These are phyloP conservation scores for Quillaja saponaria DNA, from an alignment of 306 rosid species.

Conservation along the genomic window DNA sequence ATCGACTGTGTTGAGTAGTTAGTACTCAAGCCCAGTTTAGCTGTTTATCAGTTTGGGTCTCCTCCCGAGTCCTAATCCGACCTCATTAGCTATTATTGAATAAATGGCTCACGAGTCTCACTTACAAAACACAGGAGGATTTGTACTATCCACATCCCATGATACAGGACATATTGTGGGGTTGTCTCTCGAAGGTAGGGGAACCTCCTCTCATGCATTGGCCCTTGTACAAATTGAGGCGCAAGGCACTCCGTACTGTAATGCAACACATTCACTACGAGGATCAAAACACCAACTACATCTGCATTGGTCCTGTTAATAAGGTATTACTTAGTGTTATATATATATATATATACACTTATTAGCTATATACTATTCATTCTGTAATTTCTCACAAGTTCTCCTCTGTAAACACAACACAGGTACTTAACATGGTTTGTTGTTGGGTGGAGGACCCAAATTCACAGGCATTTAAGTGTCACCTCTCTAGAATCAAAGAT, in stretches of 20 bases:
- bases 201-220: conserved; percentile 61
- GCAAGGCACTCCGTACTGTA: conserved; percentile 50
- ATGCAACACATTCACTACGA: conserved; percentile 73
- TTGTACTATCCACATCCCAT: conserved; percentile 44
- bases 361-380: too few species aligned
- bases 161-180: conserved; percentile 63
- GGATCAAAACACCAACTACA: conserved; percentile 58
- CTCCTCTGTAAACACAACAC: background rate
- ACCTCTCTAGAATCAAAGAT: conserved; percentile 74
- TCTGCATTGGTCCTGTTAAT: conserved; percentile 69
- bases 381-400: too few species aligned
- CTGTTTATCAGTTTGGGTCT: too few species aligned
- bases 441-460: conserved; percentile 76
- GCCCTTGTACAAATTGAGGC: conserved; percentile 66
- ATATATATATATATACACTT: too few species aligned
- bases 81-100: too few species aligned
- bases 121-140: conserved; percentile 84
- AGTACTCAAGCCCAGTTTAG: too few species aligned
- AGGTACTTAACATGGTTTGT: conserved; percentile 81
- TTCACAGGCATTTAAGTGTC: conserved; percentile 62
- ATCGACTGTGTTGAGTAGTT: too few species aligned
- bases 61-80: too few species aligned
- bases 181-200: conserved; percentile 44
- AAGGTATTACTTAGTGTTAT: conserved; percentile 44
- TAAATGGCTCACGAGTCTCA: too few species aligned